phyloP scores from a whole-genome alignment of 2,329 filamentous ascomycete genomes.

The Microcyclospora pomicola region DNA sequence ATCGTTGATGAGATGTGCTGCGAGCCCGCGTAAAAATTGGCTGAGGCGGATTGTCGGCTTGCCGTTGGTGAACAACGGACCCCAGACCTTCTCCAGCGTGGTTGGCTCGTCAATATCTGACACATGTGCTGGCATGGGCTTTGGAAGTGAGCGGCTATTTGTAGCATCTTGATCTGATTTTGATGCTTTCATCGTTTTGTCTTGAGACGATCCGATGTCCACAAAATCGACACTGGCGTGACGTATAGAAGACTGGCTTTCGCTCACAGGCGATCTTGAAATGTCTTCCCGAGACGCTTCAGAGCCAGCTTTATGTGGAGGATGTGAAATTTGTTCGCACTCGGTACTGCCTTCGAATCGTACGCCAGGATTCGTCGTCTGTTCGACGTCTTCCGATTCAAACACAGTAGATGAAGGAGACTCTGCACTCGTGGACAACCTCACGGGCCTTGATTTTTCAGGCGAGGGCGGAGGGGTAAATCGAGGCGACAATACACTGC shows the following conservation, averaged over 20 bases:
- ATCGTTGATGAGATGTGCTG: slow-evolving; percentile 58
- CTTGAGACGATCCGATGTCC: not conserved
- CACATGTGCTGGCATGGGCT: not conserved
- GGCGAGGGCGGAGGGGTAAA: slow-evolving; percentile 37
- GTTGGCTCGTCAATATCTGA: slow-evolving; percentile 34
- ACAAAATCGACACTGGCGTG: no score
- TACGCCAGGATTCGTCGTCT: not conserved
- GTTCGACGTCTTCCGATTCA: not conserved
- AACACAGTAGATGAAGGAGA: no score
- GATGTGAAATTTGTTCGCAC: not conserved
- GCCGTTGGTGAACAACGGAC: slow-evolving; percentile 56
- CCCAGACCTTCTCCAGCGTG: slow-evolving; percentile 61
- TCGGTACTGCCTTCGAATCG: not conserved
- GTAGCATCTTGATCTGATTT: not conserved
- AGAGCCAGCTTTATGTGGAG: not conserved
- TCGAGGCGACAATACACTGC: slow-evolving; percentile 34
- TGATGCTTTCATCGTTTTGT: not conserved
- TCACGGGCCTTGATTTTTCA: not conserved
- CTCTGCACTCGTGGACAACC: no score
- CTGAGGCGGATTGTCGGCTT: slow-evolving; percentile 53
- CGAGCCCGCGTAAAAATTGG: slow-evolving; percentile 60
- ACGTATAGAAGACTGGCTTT: not conserved
- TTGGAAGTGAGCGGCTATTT: no score
- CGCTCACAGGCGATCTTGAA: not conserved
- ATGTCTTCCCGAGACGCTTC: not conserved